phyloP scores from a whole-genome alignment of 768 basidiomycete species.

The Tremella mesenterica region DNA sequence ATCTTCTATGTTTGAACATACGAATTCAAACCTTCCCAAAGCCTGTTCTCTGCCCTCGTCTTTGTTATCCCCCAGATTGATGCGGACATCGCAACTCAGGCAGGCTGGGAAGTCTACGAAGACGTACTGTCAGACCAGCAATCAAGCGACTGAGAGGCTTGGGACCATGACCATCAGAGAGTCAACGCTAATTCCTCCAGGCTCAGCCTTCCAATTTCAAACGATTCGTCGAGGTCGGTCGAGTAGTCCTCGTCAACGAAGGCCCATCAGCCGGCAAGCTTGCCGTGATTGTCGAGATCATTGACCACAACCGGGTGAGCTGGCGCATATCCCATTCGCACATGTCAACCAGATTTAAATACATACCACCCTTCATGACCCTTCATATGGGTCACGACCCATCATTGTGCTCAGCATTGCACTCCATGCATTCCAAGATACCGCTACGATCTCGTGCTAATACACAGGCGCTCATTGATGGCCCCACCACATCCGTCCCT shows the following conservation, averaged over 20 bases:
- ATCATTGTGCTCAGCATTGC: too few relatives aligned
- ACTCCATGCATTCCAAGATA: neutral
- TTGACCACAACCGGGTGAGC: conserved; percentile 95
- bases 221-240: conserved; percentile 96
- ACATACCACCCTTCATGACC: neutral
- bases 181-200: neutral
- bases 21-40: too few relatives aligned
- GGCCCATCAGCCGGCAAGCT: conserved; percentile 80
- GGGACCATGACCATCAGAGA: neutral
- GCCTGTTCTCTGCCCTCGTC: too few relatives aligned
- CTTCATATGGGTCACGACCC: too few relatives aligned
- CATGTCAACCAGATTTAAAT: neutral
- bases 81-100: too few relatives aligned
- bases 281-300: conserved; percentile 92
- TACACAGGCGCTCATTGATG: conserved; percentile 83
- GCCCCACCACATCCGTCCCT: conserved; percentile 80
- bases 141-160: neutral
- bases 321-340: neutral
- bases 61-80: too few relatives aligned
- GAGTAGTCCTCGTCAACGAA: conserved; percentile 87
- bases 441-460: neutral
- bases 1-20: too few relatives aligned
- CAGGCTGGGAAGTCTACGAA: too few relatives aligned
- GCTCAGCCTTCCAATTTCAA: conserved; percentile 54
- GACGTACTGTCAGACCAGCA: too few relatives aligned